phyloP scores from a whole-genome alignment of 768 basidiomycete genomes.

The Naganishia vishniacii region DNA sequence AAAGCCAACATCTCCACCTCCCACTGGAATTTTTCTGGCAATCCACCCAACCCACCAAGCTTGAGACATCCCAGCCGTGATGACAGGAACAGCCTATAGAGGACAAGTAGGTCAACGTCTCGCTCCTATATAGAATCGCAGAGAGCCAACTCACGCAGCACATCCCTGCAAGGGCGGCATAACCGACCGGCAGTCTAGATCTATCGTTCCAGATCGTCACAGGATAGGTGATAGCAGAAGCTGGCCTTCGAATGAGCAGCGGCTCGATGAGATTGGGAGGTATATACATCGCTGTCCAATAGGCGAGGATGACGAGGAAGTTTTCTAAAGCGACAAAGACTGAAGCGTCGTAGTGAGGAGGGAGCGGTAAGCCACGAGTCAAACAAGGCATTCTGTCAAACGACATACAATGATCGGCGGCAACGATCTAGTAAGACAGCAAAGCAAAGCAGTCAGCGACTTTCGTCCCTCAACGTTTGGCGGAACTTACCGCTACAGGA shows the following conservation, averaged over 20 bases:
- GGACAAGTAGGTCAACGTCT: background rate
- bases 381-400: background rate
- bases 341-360: background rate
- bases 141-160: constrained; percentile 33
- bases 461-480: too few relatives aligned
- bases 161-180: constrained; percentile 33
- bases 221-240: constrained; percentile 34
- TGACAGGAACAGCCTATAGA: constrained; percentile 36
- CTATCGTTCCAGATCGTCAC: constrained; percentile 36
- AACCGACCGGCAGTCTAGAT: constrained; percentile 36
- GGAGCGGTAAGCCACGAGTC: background rate
- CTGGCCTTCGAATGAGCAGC: constrained; percentile 38
- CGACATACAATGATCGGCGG: constrained; percentile 33
- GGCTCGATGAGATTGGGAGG: constrained; percentile 40
- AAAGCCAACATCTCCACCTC: constrained; percentile 41
- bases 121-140: background rate
- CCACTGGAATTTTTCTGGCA: constrained; percentile 35
- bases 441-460: too few relatives aligned
- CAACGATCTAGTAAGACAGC: too few relatives aligned
- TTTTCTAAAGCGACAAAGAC: constrained; percentile 41
- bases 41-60: constrained; percentile 47
- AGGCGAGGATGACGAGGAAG: constrained; percentile 37
- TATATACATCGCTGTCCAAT: constrained; percentile 44
- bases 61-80: constrained; percentile 41
- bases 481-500: constrained; percentile 28